Base-by-base conservation (phyloP, 164 flowering plant species). In the Tetrastigma voinierianum region DNA sequence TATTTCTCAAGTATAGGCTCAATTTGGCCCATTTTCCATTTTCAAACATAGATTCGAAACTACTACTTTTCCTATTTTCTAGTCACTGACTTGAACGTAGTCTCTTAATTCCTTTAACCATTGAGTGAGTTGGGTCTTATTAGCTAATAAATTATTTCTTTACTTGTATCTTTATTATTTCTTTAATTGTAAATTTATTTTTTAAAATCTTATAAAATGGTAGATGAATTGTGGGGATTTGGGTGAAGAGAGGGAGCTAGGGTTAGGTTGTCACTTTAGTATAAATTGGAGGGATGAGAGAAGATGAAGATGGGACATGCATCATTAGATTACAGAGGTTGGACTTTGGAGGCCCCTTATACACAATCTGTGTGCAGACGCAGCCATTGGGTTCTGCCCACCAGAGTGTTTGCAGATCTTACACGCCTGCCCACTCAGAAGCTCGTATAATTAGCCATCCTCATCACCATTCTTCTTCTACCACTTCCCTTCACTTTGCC, bases 361-460 rank as follows among this genome's bases (percentile, higher is more conserved):
- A 2, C 64, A 24, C 8, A 24, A 9, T 1, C 56, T 9, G 61
- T 13, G n/a, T n/a, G 6, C 19, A 32, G 40, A 2, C 64, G 15
- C 8, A 24, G 4, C 3, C 56, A 2, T 60, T 10, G 12, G n/a
- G 12, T 51, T 20, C 44, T 18, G 61, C 23, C 51, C 20, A 55
- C 57, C 57, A 67, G 63, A n/a, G 55, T 57, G 70, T 49, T 21
- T 56, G 67, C 67, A 62, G 62, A 62, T 69, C 57, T 55, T 47
- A 69, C 66, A 69, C 72, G 72, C 56, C 63, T 59, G n/a, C n/a
- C 67, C 55, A 7, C n/a, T n/a, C 40, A 3, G 40, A 32, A 32
- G 40, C 40, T 32, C 40, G 6, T 65, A 40, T 20, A 65, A 53
- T 48, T 40, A 53, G 40, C 59, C 47, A 45, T 2, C 58, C 1